phyloP scores from a whole-genome alignment of 2,329 filamentous ascomycete genomes.

The Calonectria crousiana region DNA sequence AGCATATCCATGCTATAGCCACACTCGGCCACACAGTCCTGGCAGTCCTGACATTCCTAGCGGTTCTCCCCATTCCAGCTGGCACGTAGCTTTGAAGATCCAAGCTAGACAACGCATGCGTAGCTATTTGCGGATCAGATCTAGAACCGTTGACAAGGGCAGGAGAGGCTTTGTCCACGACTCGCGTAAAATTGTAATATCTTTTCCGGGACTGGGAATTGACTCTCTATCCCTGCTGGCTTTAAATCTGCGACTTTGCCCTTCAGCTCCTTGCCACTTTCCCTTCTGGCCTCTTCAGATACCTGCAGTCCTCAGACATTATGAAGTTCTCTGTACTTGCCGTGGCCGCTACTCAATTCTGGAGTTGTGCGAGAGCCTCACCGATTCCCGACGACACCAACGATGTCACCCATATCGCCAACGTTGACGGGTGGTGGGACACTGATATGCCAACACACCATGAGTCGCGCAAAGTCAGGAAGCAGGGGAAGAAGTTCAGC shows the following conservation, averaged over 20 bases:
- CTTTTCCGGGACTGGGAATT: not conserved
- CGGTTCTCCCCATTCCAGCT: not conserved
- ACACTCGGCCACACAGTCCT: not conserved
- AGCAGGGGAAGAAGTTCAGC: constrained; percentile 39
- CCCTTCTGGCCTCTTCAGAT: not conserved
- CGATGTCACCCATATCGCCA: not conserved
- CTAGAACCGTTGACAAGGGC: not conserved
- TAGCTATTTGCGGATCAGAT: not conserved
- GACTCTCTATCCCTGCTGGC: not conserved
- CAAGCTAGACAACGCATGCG: not conserved
- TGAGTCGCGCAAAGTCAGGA: constrained; percentile 19
- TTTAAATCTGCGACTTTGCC: not conserved
- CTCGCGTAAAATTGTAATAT: not conserved
- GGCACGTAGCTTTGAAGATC: not conserved
- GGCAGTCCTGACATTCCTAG: not conserved
- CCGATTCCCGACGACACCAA: not conserved
- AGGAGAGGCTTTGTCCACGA: not conserved
- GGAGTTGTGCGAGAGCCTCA: not conserved
- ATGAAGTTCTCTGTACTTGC: constrained; percentile 24
- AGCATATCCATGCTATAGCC: not conserved
- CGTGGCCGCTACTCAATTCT: constrained; percentile 11
- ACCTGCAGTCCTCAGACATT: not conserved
- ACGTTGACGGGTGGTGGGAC: constrained; percentile 21
- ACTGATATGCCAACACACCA: constrained; percentile 14
- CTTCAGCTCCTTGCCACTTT: not conserved